phyloP scores from a whole-genome alignment of 768 basidiomycete species.

The Leucocoprinus birnbaumii region DNA sequence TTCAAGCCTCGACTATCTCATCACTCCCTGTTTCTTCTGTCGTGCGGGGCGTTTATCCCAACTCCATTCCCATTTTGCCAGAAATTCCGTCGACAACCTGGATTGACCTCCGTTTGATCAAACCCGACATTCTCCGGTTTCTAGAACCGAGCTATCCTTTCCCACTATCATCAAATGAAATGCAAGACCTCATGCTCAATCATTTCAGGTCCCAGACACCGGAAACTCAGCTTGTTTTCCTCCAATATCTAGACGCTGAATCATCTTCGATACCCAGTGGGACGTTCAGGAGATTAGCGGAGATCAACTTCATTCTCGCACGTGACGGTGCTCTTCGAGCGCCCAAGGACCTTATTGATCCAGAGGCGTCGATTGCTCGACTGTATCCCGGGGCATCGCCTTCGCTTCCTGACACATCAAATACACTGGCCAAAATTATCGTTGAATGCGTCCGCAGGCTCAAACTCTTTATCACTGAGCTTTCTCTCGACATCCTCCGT shows the following conservation, averaged over 20 bases:
- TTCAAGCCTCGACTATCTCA: neutral
- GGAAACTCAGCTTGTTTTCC: slow-evolving; percentile 4
- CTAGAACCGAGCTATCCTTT: slow-evolving; percentile 19
- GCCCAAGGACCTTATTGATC: slow-evolving; percentile 29
- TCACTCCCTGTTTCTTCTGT: neutral
- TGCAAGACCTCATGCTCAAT: slow-evolving; percentile 3
- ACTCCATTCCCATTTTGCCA: neutral
- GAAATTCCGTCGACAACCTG: neutral
- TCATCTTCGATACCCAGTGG: slow-evolving; percentile 21
- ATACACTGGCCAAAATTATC: slow-evolving; percentile 11
- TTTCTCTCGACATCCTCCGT: slow-evolving; percentile 28
- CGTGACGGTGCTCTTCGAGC: slow-evolving; percentile 16
- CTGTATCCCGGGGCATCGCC: slow-evolving; percentile 21
- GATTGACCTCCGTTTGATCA: neutral
- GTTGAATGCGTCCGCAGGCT: slow-evolving; percentile 19
- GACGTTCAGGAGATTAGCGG: slow-evolving; percentile 21
- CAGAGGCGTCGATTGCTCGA: slow-evolving; percentile 23
- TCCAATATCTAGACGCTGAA: slow-evolving; percentile 17
- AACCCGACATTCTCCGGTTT: slow-evolving; percentile 7
- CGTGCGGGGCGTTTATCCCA: slow-evolving; percentile 2
- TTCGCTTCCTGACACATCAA: slow-evolving; percentile 13
- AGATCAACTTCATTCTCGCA: slow-evolving; percentile 24
- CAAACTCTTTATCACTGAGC: slow-evolving; percentile 22
- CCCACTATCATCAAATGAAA: slow-evolving; percentile 10
- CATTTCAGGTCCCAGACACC: slow-evolving; percentile 9